Conservation (phyloP, 108 stramenopile species). For the Pseudonitzschia multiseries region DNA sequence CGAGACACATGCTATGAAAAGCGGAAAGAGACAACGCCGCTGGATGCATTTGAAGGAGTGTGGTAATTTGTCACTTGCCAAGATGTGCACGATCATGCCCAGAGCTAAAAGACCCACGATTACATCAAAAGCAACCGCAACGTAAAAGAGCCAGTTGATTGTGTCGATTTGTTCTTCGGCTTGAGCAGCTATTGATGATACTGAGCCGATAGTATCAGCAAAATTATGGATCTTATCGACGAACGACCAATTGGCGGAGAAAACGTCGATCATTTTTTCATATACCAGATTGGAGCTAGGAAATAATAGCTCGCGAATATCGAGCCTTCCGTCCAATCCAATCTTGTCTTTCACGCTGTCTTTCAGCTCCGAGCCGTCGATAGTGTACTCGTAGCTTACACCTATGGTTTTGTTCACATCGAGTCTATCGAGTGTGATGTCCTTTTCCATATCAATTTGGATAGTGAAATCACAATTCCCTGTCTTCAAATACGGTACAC, state of each 20-base stretch:
- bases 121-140: slow-evolving; percentile 17
- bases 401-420: slow-evolving; percentile 1
- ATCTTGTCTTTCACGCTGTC: slow-evolving; percentile 10
- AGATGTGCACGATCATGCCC: slow-evolving; percentile 9
- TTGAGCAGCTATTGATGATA: background rate
- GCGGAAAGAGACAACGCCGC: slow-evolving; percentile 14
- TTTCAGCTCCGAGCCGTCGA: slow-evolving; percentile 1
- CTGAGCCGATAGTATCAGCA: background rate
- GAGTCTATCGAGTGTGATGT: slow-evolving; percentile 1
- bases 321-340: background rate
- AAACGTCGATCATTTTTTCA: background rate
- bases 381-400: no score
- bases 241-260: background rate
- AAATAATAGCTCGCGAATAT: slow-evolving; percentile 10
- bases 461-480: slow-evolving; percentile 10
- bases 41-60: slow-evolving; percentile 11
- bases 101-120: slow-evolving; percentile 4
- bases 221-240: background rate
- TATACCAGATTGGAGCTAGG: background rate
- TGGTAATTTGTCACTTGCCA: slow-evolving; percentile 2
- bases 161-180: slow-evolving; percentile 2
- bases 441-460: background rate
- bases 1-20: slow-evolving; percentile 9
- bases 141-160: slow-evolving; percentile 8
- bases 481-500: background rate